Conservation (phyloP, 1,139 yeast species). For the Blastobotrys malaysiensis region DNA sequence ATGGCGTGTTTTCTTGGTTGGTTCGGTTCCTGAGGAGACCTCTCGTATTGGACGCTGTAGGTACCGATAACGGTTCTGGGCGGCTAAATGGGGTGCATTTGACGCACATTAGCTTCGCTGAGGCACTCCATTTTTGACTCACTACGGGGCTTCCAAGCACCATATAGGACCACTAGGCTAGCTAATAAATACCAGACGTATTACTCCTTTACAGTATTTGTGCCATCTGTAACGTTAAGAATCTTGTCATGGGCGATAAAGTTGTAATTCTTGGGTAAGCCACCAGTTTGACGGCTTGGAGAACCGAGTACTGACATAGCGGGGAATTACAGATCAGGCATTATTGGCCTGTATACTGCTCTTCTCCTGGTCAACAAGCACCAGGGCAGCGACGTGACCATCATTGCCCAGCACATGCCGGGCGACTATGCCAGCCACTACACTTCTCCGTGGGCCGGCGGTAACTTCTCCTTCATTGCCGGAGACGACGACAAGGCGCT, state of each 20-base stretch:
- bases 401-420: constrained; percentile 60
- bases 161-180: neutral
- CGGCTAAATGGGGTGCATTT: neutral
- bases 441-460: constrained; percentile 70
- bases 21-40: no score
- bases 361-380: constrained; percentile 45
- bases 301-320: neutral
- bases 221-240: no score
- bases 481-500: constrained; percentile 51
- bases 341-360: constrained; percentile 63
- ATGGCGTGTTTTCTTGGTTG: no score
- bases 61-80: neutral
- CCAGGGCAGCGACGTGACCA: constrained; percentile 44
- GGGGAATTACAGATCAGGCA: constrained; percentile 63
- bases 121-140: neutral
- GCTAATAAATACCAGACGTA: neutral
- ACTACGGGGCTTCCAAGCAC: neutral
- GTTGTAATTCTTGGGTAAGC: constrained; percentile 28
- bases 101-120: neutral
- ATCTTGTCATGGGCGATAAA: constrained; percentile 24
- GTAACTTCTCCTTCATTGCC: constrained; percentile 58
- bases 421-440: constrained; percentile 67
- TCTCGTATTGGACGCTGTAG: no score
- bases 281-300: neutral
- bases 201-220: no score